Evolutionary conservation across 2,329 filamentous ascomycete species (phyloP).

Genomic region (Septoria linicola): DNA sequence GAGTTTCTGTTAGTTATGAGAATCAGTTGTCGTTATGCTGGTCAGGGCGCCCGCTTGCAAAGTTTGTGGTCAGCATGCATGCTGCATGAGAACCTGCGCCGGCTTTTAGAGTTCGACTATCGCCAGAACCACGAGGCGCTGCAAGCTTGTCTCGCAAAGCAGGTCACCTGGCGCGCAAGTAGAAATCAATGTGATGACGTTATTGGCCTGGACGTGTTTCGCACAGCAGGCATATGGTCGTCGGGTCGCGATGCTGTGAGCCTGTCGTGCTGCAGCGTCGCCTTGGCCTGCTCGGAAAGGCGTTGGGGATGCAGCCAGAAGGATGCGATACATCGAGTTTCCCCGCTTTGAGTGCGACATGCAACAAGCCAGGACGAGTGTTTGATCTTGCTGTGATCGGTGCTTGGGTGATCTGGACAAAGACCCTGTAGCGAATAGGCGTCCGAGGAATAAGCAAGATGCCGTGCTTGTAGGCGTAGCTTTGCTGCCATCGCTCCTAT

Average conservation of each 20-base stretch:
- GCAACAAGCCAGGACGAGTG: not conserved
- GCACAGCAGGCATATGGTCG: conserved; percentile 6
- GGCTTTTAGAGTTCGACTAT: not conserved
- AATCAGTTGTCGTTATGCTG: too few relatives aligned
- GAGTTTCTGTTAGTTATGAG: too few relatives aligned
- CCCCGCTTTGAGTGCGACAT: not conserved
- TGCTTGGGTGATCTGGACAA: not conserved
- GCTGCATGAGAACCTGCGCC: too few relatives aligned
- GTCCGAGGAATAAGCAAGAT: conserved; percentile 2
- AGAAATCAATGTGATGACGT: not conserved
- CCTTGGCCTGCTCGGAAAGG: conserved; percentile 13
- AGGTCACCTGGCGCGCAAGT: not conserved
- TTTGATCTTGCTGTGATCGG: conserved; percentile 4
- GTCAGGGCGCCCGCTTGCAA: too few relatives aligned
- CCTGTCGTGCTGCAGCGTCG: conserved; percentile 6
- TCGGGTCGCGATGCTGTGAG: conserved; percentile 1
- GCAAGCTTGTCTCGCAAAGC: conserved; percentile 2
- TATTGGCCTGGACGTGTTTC: not conserved
- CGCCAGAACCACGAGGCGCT: conserved; percentile 13
- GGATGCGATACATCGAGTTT: not conserved
- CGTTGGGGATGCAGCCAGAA: not conserved
- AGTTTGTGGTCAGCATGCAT: too few relatives aligned
- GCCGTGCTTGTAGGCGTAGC: not conserved
- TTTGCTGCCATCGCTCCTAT: not conserved
- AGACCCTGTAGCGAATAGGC: conserved; percentile 2